Conservation (phyloP, 495 filamentous ascomycete genomes). For the Sordaria brevicollis region DNA sequence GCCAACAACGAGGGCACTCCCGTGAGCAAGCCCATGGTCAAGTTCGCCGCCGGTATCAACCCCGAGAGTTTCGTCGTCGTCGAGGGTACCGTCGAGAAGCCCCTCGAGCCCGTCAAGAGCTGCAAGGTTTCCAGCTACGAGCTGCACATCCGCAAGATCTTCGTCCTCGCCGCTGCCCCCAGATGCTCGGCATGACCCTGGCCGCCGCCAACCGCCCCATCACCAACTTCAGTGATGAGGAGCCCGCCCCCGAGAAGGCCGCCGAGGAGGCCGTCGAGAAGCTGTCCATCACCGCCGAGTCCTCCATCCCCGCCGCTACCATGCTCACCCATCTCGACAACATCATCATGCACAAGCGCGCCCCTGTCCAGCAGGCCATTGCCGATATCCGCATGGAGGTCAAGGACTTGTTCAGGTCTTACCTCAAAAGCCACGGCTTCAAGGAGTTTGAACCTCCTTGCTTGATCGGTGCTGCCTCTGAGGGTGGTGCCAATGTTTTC, state of each 20-base stretch:
- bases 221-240: constrained; percentile 53
- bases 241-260: constrained; percentile 27
- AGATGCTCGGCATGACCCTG: constrained; percentile 57
- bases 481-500: constrained; percentile 92
- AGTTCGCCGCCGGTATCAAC: constrained; percentile 66
- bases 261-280: constrained; percentile 51
- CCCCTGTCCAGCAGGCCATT: constrained; percentile 81
- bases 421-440: constrained; percentile 65
- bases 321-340: constrained; percentile 75
- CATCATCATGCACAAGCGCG: constrained; percentile 81
- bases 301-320: constrained; percentile 55
- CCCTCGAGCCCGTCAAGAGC: constrained; percentile 71
- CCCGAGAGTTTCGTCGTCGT: constrained; percentile 76
- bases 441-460: constrained; percentile 69
- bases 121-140: constrained; percentile 67
- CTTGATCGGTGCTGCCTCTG: constrained; percentile 80
- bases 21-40: constrained; percentile 80
- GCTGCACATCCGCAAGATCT: constrained; percentile 78
- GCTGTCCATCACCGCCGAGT: constrained; percentile 21
- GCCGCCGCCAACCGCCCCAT: constrained; percentile 58
- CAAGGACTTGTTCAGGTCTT: constrained; percentile 67
- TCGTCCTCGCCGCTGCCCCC: constrained; percentile 51
- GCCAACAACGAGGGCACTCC: constrained; percentile 42
- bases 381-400: constrained; percentile 69
- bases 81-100: constrained; percentile 71